Conservation (phyloP, 768 basidiomycete genomes). For the Mycena epipterygia region DNA sequence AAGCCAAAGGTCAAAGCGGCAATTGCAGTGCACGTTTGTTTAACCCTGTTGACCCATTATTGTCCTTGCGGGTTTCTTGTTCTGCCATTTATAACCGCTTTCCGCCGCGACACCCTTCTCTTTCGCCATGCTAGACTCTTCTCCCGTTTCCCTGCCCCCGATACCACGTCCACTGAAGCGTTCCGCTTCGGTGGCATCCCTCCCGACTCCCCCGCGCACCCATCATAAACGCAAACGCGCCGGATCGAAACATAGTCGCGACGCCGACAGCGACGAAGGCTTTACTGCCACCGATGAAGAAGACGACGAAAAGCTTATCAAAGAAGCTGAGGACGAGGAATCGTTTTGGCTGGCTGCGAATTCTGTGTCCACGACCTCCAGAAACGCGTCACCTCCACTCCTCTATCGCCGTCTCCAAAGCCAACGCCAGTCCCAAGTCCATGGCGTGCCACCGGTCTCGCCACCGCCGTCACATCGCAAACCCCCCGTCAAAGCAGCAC, state of each 20-base stretch:
- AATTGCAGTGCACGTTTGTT: background rate
- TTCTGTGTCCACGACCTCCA: conserved; percentile 21
- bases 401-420: conserved; percentile 53
- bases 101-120: conserved; percentile 19
- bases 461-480: conserved; percentile 77
- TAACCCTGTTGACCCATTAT: background rate
- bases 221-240: conserved; percentile 63
- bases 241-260: conserved; percentile 60
- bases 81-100: conserved; percentile 8
- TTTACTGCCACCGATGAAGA: conserved; percentile 54
- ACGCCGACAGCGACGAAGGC: conserved; percentile 53
- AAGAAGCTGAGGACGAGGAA: conserved; percentile 61
- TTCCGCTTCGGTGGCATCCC: conserved; percentile 72
- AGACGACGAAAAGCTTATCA: conserved; percentile 38
- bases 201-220: conserved; percentile 78
- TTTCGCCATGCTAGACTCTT: conserved; percentile 48
- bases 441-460: conserved; percentile 63
- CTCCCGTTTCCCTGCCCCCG: conserved; percentile 49
- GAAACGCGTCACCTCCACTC: conserved; percentile 42
- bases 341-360: conserved; percentile 60
- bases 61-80: background rate
- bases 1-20: background rate
- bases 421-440: conserved; percentile 17
- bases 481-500: conserved; percentile 33
- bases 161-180: conserved; percentile 65